Base-by-base conservation (phyloP, 2,329 filamentous ascomycete genomes). In the Cladosporium sp. region DNA sequence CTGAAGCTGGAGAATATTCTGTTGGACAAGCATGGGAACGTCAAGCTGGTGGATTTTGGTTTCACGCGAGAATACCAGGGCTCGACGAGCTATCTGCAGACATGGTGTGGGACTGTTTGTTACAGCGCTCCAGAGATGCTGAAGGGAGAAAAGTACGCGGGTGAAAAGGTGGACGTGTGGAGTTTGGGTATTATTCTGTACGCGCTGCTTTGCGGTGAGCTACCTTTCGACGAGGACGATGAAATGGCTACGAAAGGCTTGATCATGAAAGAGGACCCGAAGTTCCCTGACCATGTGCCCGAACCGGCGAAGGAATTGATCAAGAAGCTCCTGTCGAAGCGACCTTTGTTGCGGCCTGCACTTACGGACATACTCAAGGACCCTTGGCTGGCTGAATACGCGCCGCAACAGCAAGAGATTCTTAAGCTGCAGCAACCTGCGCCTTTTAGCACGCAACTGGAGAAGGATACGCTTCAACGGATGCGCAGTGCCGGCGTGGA, bases 101-200 rank as follows among this genome's bases (percentile, higher is more conserved):
- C 93, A 1, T 99, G 96, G 70, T 99, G 93, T 68, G 93, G 93
- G 4, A 99, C 93, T 0, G 86, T 99, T 56, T 97, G 92, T 73
- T 99, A 99, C 70, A 96, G 90, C 49, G 93, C 93, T 2, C 93
- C 93, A 2, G 93, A 99, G 70, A 99, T 99, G 93, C 78, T 99
- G 36, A 96, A 93, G 68, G 93, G 91, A 34, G 93, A 99, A 69
- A 97, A 95, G 69, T 99, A 99, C 66, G 93, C 91, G 0, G 92
- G 90, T 20, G 90, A 96, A 73, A 97, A 96, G 73, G 92, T 99
- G 43, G 93, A 99, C 64, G 90, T 99, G 4, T 99, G 89, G 89
- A 93, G 89, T 63, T 67, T 95, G 58, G 88, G 89, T 11, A 85
- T 95, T 50, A 93, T 95, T 54, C 75, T 93, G 1, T 93, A 91